A percentile compares a stretch with the other conserved stretches of the same genome.
phyloP scores from a whole-genome alignment of 139 green algal species.

The Chlorella vulgaris region DNA sequence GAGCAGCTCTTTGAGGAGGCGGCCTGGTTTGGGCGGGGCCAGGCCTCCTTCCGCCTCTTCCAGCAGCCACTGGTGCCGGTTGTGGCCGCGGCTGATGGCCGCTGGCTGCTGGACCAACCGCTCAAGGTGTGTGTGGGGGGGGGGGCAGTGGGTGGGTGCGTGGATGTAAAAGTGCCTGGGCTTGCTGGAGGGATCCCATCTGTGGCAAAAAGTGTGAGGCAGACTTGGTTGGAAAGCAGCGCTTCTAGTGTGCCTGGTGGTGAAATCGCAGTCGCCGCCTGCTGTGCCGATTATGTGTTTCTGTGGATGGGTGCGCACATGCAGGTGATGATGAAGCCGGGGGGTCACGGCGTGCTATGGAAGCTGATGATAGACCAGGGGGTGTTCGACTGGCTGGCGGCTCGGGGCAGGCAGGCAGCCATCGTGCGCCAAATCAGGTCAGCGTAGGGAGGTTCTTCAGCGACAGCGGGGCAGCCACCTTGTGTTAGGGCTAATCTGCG shows the following conservation, averaged over 20 bases:
- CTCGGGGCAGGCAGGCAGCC: slow-evolving; percentile 62
- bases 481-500: too few species aligned
- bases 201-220: too few species aligned
- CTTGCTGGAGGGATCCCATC: too few species aligned
- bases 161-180: too few species aligned
- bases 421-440: slow-evolving; percentile 91
- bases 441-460: too few species aligned
- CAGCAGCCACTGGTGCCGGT: slow-evolving; percentile 95
- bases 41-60: slow-evolving; percentile 74
- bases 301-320: too few species aligned
- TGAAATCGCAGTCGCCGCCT: too few species aligned
- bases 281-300: too few species aligned
- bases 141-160: background rate
- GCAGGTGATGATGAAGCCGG: slow-evolving; percentile 88
- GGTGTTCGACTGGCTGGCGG: slow-evolving; percentile 84
- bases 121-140: slow-evolving; percentile 27
- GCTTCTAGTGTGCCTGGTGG: too few species aligned
- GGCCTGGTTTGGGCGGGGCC: slow-evolving; percentile 85
- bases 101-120: slow-evolving; percentile 76
- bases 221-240: too few species aligned
- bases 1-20: slow-evolving; percentile 59
- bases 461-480: too few species aligned
- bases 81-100: slow-evolving; percentile 72
- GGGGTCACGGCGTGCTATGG: slow-evolving; percentile 98
- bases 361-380: slow-evolving; percentile 97